Base-by-base conservation (phyloP, 2,329 filamentous ascomycete species). In the Pezicula rhizophila region DNA sequence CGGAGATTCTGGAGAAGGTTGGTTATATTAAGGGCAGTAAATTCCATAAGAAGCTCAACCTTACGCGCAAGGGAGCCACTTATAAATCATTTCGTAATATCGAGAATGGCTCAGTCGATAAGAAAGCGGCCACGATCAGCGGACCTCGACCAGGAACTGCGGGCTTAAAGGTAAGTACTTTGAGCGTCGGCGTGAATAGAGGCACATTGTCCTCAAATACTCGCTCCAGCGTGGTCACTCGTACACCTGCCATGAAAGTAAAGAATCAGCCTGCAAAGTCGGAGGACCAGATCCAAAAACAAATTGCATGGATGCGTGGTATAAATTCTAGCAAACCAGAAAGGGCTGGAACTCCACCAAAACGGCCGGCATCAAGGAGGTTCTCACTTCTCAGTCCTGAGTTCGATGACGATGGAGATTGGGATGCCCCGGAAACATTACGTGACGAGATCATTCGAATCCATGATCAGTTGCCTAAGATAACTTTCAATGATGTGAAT, bases 61-160 rank as follows among this genome's bases (percentile, higher is more conserved):
- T 91, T 38, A 96, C 90, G 11, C 81, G 91, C n/a, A 84, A 84
- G 64, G 90, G 90, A 10, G 89, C 91, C 5, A 71, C 77, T 2
- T 96, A 96, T 71, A 88, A 86, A 64, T 92, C 88, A 0, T 96
- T 92, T 60, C 82, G 88, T 41, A 82, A 89, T 37, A 75, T 86
- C 17, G 84, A 86, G 47, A 79, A 80, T 48, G 71, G 70, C 42
- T 65, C 73, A 35, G 74, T 75, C 20, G 81, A 85, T 49, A 80
- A 80, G 52, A 77, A 77, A 57, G 69, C 69, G 37, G 73, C 78
- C 2, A 84, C 79, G 0, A 84, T 84, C 75, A 84, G 77, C 52
- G 79, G 81, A 52, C 71, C 77, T 39, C 74, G 76, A 28, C 73
- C 77, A 1, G 67, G 66, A 26, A 73, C 67, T 44, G 68, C 70